Evolutionary conservation across 345 rosid species (phyloP).

Genomic region (Populus ilicifolia): DNA sequence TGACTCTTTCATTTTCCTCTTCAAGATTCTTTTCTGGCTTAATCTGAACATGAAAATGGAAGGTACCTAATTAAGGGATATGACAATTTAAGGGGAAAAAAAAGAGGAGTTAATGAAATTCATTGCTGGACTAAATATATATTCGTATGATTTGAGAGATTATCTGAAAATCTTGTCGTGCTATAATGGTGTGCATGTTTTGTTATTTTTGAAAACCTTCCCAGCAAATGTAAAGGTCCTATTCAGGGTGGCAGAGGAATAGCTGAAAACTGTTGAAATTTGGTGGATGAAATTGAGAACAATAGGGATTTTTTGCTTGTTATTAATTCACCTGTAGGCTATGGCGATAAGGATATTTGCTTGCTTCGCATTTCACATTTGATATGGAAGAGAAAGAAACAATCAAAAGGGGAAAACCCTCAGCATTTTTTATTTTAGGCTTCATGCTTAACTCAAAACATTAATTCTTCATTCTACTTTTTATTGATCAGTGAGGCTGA

Average conservation of each 20-base stretch:
- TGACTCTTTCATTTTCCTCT: background rate
- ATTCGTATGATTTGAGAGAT: background rate
- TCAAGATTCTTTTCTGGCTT: background rate
- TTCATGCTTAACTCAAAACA: background rate
- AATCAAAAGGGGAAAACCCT: background rate
- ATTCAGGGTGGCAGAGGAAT: background rate
- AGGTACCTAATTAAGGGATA: background rate
- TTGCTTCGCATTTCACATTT: background rate
- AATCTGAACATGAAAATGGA: background rate
- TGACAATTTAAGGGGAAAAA: no score
- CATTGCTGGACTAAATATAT: background rate
- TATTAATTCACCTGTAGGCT: background rate
- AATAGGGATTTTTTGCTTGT: background rate
- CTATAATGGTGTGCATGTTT: background rate
- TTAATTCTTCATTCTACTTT: background rate
- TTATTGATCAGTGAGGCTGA: background rate
- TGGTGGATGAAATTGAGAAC: background rate
- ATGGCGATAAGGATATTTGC: background rate
- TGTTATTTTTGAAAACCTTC: background rate
- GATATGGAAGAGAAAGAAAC: background rate
- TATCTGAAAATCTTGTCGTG: background rate
- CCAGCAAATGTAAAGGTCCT: background rate
- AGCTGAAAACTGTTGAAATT: no score
- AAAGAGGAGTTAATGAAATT: background rate
- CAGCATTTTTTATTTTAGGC: background rate